These are phyloP conservation scores for Ophiocordyceps camponoti-saundersi DNA, from an alignment of 2,329 filamentous ascomycete species.

Conservation along the genomic window DNA sequence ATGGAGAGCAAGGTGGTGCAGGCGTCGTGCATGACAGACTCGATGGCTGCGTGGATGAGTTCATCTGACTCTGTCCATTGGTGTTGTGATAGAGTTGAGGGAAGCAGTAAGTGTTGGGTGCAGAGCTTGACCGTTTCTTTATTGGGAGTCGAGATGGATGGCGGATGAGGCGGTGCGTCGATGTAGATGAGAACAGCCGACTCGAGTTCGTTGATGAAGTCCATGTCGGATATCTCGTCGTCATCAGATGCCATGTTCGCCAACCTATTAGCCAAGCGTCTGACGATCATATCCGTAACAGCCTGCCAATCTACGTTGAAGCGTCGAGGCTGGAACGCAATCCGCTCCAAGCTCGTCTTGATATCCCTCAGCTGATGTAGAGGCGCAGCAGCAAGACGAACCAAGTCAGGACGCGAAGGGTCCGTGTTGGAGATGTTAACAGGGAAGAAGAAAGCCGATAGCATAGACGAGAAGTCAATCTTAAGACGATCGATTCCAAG, in stretches of 20 bases:
- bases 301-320: conserved; percentile 43
- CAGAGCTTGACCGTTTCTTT: not conserved
- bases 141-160: not conserved
- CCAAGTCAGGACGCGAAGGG: conserved; percentile 13
- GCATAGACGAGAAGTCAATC: conserved; percentile 32
- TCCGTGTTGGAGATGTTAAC: conserved; percentile 29
- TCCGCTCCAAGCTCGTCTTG: conserved; percentile 23
- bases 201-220: not conserved
- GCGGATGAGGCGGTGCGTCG: not conserved
- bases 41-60: conserved; percentile 26
- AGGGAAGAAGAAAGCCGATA: conserved; percentile 32
- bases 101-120: not conserved
- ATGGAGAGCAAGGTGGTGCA: conserved; percentile 15
- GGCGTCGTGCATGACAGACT: conserved; percentile 19
- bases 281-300: conserved; percentile 46
- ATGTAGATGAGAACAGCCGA: not conserved
- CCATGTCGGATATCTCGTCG: not conserved
- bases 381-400: conserved; percentile 13
- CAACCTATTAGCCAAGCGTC: conserved; percentile 42
- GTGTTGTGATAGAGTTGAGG: conserved; percentile 3
- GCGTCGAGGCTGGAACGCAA: conserved; percentile 18
- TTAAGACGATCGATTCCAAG: conserved; percentile 22
- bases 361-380: conserved; percentile 7
- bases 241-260: conserved; percentile 13
- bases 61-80: conserved; percentile 23